These are phyloP conservation scores for Colletotrichum graminicola DNA, from an alignment of 2,329 filamentous ascomycete species.

Conservation along the genomic window DNA sequence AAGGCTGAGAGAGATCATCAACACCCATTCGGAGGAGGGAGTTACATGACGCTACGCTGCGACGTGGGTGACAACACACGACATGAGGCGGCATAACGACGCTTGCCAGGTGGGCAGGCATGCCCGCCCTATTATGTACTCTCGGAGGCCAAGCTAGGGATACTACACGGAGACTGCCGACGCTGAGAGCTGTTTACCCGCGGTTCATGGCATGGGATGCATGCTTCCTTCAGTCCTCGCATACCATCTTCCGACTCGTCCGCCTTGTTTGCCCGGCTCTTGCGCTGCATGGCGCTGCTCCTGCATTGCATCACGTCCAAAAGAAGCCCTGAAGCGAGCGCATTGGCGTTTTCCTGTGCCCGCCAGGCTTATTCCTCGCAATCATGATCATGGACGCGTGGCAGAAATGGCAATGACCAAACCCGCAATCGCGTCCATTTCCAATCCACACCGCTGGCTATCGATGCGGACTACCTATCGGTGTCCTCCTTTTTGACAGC, in stretches of 20 bases:
- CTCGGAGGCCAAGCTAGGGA: slow-evolving; percentile 15
- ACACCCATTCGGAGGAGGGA: slow-evolving; percentile 16
- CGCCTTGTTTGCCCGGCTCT: slow-evolving; percentile 36
- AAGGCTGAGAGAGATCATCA: slow-evolving; percentile 1
- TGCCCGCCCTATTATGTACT: slow-evolving; percentile 9
- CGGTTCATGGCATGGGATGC: slow-evolving; percentile 14
- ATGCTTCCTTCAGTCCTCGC: background rate
- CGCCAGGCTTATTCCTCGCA: slow-evolving; percentile 22
- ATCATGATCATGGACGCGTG: background rate
- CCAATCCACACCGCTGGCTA: background rate
- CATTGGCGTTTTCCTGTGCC: slow-evolving; percentile 25
- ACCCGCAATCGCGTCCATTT: background rate
- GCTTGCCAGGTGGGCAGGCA: slow-evolving; percentile 15
- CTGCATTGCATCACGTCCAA: slow-evolving; percentile 35
- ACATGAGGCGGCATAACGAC: slow-evolving; percentile 1
- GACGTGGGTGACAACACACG: slow-evolving; percentile 17
- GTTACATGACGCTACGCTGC: slow-evolving; percentile 27
- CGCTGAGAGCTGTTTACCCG: slow-evolving; percentile 22
- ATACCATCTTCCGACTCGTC: slow-evolving; percentile 21
- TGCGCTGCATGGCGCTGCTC: slow-evolving; percentile 29
- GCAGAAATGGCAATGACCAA: slow-evolving; percentile 8
- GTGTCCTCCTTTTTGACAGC: background rate
- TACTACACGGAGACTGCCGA: slow-evolving; percentile 2
- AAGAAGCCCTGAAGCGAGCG: slow-evolving; percentile 20
- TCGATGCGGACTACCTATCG: background rate